These are phyloP conservation scores for Azolla pinnata DNA, from an alignment of 75 land plant genomes.

Conservation along the genomic window DNA sequence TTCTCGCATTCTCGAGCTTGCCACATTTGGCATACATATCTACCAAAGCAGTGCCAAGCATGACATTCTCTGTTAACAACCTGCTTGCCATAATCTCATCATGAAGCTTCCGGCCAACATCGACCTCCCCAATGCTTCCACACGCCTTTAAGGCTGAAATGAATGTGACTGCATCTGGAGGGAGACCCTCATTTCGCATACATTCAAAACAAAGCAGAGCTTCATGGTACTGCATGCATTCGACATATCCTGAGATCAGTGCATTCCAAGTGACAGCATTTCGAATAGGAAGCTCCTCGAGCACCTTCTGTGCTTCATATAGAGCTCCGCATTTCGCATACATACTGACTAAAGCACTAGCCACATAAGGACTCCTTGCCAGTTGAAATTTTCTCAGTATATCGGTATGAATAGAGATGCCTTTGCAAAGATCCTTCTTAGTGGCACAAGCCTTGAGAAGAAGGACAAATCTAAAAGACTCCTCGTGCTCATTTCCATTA, in stretches of 20 bases:
- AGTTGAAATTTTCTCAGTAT: background rate
- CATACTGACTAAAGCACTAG: slow-evolving; percentile 36
- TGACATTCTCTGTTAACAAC: no score
- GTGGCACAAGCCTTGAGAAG: background rate
- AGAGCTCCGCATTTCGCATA: slow-evolving; percentile 40
- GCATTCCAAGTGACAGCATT: slow-evolving; percentile 47
- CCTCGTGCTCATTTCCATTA: no score
- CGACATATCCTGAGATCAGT: slow-evolving; percentile 34
- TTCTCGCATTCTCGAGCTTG: no score
- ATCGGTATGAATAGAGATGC: background rate
- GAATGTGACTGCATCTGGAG: background rate
- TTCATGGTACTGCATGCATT: background rate
- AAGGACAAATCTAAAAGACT: no score
- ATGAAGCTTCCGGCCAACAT: no score
- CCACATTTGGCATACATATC: no score
- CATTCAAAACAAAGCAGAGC: slow-evolving; percentile 25
- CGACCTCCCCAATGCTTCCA: no score
- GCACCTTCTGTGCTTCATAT: slow-evolving; percentile 22
- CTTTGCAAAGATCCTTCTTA: background rate
- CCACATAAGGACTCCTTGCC: slow-evolving; percentile 11
- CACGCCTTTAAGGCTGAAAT: background rate
- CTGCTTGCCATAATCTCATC: no score
- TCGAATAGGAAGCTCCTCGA: slow-evolving; percentile 31
- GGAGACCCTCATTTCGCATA: slow-evolving; percentile 14
- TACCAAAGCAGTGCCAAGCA: no score